Base-by-base conservation (phyloP, 2,329 filamentous ascomycete species). In the Aspergillus bombycis region DNA sequence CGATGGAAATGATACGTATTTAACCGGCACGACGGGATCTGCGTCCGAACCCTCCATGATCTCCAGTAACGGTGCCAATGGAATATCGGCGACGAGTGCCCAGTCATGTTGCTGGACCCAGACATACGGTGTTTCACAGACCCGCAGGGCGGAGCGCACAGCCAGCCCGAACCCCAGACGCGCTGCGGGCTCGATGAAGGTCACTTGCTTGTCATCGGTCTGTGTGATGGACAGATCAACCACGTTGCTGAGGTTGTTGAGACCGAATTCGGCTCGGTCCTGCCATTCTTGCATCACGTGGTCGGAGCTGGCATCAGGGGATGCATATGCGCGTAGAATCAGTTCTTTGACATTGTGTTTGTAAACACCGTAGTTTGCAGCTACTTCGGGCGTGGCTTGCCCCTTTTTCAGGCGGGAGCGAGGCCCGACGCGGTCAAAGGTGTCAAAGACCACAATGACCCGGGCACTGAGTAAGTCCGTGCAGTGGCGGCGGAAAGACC, bases 101-200 rank as follows among this genome's bases (percentile, higher is more conserved):
- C 62, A 64, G 48, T 64, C 62, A 34, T 64, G 62, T 48, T 64
- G 62, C 59, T 64, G 62, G 12, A 64, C 62, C 62, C 62, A 64
- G 54, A 64, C 62, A 19, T 62, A 64, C 12, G 54, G 46, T 3
- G 62, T 64, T 19, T 62, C 59, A n/a, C 52, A 38, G 7, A 62
- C 5, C 10, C 62, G 28, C 45, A 64, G 46, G 19, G 62, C 59
- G 2, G 62, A 58, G 28, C 62, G 53, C 26, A 64, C 59, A 4
- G 62, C 62, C 3, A 64, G 59, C 3, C 62, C 62, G 19, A 64
- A 64, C n/a, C 62, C 62, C 10, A 64, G 41, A 14, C 62, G 46
- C 21, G 59, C 50, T 8, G 41, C 12, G 0, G 62, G 62, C n/a
- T 61, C 59, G 26, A 64, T 58, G 16, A 64, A 64, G 0, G 58